Conservation (phyloP, 306 rosid genomes). For the Pyrus bretschneideri region DNA sequence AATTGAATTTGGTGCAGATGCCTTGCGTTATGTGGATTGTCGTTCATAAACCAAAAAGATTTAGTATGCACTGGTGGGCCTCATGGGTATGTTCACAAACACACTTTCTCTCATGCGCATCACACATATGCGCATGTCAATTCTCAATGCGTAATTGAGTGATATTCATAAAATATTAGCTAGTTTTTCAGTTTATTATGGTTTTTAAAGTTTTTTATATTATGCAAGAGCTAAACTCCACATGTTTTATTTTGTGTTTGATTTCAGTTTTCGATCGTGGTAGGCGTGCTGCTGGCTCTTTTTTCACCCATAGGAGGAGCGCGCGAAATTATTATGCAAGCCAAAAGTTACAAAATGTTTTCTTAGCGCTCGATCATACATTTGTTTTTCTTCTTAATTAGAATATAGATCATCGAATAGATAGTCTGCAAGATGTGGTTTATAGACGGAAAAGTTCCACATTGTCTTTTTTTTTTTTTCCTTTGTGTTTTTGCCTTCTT, state of each 20-base stretch:
- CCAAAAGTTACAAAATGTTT: conserved; percentile 35
- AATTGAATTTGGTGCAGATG: conserved; percentile 25
- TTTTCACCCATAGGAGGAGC: conserved; percentile 62
- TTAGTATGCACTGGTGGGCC: conserved; percentile 40
- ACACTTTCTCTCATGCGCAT: no score
- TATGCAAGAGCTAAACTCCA: background rate
- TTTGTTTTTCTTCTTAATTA: background rate
- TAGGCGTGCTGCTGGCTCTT: conserved; percentile 24
- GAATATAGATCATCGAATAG: background rate
- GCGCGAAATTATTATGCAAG: conserved; percentile 40
- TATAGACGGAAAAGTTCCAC: background rate
- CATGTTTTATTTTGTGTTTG: background rate
- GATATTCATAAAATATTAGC: background rate
- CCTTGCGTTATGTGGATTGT: conserved; percentile 58
- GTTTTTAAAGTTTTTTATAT: background rate
- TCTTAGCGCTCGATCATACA: conserved; percentile 13
- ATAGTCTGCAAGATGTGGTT: background rate
- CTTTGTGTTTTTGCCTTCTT: background rate
- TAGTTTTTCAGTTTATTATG: background rate
- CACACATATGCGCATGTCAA: no score
- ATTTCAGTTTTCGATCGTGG: conserved; percentile 19
- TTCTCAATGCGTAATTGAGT: no score
- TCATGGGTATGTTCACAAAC: conserved; percentile 29
- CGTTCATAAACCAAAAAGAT: conserved; percentile 21
- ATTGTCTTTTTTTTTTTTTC: background rate